Conservation (phyloP, 441 rosid genomes). For the Lepidium campestre region DNA sequence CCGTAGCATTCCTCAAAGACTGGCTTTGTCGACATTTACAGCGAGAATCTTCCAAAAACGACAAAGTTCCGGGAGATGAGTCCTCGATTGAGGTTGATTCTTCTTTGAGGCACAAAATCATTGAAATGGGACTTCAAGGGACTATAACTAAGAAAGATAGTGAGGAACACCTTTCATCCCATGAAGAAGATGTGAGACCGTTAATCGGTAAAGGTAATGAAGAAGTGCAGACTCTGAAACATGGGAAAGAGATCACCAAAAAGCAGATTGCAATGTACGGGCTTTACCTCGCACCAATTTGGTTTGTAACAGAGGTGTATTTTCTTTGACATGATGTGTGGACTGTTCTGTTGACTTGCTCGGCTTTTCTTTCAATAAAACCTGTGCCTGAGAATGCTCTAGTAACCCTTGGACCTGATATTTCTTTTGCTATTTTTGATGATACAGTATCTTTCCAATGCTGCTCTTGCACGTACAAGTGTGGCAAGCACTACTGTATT, state of each 20-base stretch:
- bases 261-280: conserved; percentile 74
- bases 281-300: conserved; percentile 89
- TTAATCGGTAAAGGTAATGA: conserved; percentile 60
- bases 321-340: not conserved
- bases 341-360: not conserved
- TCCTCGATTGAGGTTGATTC: conserved; percentile 46
- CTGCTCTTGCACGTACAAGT: conserved; percentile 94
- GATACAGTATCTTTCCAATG: conserved; percentile 87
- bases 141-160: conserved; percentile 67
- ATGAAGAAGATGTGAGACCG: conserved; percentile 52
- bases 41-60: conserved; percentile 41
- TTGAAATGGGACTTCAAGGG: conserved; percentile 79
- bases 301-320: conserved; percentile 95
- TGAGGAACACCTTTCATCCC: conserved; percentile 46
- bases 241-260: conserved; percentile 48
- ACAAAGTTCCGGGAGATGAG: conserved; percentile 41
- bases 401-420: not conserved
- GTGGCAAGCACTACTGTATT: conserved; percentile 96
- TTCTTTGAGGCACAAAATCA: conserved; percentile 50
- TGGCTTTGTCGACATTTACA: conserved; percentile 56
- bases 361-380: no score
- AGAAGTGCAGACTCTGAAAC: conserved; percentile 42
- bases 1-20: conserved; percentile 83
- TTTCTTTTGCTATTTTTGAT: not conserved
- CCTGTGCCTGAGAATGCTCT: not conserved